Base-by-base conservation (phyloP, 257 asterid species). In the Nicotiana sylvestris region DNA sequence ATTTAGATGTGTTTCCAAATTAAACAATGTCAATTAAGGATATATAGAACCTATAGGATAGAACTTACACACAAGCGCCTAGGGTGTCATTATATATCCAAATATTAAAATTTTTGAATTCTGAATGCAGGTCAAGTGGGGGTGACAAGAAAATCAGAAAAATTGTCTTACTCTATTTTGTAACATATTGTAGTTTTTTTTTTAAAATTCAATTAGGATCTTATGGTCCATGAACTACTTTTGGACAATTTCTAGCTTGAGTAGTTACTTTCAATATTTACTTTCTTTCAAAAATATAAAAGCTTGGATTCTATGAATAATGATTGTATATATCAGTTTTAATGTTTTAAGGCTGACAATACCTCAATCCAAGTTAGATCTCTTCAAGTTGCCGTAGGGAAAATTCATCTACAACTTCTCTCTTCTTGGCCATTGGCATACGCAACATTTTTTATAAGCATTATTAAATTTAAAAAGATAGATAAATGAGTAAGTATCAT, bases 231-330 rank as follows among this genome's bases (percentile, higher is more conserved):
- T 76, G 64, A 51, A 76, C 80, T 76, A 7, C 2, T 76, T 29
- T 76, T 51, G 80, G 80, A 76, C 80, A 76, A 76, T 49, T 15
- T 27, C 43, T 76, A 51, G 80, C 80, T 76, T 49, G 80, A 49
- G 46, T 76, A 7, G 80, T 76, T 76, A 51, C 64, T 49, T 51
- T 76, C 80, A 76, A 74, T 74, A 74, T 74, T n/a, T 51, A 21
- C 7, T 12, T 27, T 33, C 0, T 46, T 2, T n/a, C 21, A 74
- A 60, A 7, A 18, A 46, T 35, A 68, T 53, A 68, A 43, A 21
- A 5, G 39, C 21, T 6, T 43, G 10, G 58, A 70, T 39, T 69
- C 11, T 70, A 21, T 43, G 11, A 43, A 70, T 11, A 43, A 1
- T 11, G 78, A 43, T 35, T 35, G 39, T 35, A 35, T 35, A 4